These are phyloP conservation scores for Pseudozyma flocculosa DNA, from an alignment of 1,284 basidiomycete species.

Conservation along the genomic window DNA sequence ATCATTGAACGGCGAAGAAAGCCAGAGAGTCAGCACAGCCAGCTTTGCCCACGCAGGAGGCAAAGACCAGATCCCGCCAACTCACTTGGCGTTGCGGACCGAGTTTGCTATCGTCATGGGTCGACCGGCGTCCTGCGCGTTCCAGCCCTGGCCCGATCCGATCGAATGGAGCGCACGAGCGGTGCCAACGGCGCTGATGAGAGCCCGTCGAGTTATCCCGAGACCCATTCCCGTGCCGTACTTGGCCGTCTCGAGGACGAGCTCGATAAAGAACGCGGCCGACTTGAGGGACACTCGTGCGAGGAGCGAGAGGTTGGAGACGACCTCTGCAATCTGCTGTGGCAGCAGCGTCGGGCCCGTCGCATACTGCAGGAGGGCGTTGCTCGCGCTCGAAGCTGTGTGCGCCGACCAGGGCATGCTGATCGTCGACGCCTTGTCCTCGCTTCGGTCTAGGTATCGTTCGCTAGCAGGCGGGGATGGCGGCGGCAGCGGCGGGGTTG, in stretches of 20 bases:
- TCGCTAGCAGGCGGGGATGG: too few relatives aligned
- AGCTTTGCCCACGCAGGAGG: too few relatives aligned
- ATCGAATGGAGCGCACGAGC: constrained; percentile 41
- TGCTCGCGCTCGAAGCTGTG: constrained; percentile 26
- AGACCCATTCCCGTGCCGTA: constrained; percentile 38
- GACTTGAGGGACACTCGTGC: constrained; percentile 47
- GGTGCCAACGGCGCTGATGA: constrained; percentile 43
- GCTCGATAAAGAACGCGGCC: constrained; percentile 50
- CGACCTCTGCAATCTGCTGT: constrained; percentile 41
- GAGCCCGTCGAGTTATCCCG: constrained; percentile 42
- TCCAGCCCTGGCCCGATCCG: constrained; percentile 24
- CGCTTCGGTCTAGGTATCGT: too few relatives aligned
- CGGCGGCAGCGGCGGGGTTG: too few relatives aligned
- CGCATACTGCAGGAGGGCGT: constrained; percentile 40
- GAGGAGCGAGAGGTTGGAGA: constrained; percentile 38
- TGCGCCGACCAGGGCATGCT: background rate
- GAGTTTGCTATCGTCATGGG: background rate
- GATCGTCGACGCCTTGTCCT: too few relatives aligned
- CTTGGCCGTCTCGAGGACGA: constrained; percentile 43
- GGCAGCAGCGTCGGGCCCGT: constrained; percentile 40
- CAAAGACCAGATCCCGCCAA: too few relatives aligned
- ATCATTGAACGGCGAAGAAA: constrained; percentile 1
- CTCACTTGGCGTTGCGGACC: constrained; percentile 1
- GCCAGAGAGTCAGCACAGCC: too few relatives aligned
- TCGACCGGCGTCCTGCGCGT: constrained; percentile 29